Conservation (phyloP, 2,329 filamentous ascomycete genomes). For the Claviceps sp. region DNA sequence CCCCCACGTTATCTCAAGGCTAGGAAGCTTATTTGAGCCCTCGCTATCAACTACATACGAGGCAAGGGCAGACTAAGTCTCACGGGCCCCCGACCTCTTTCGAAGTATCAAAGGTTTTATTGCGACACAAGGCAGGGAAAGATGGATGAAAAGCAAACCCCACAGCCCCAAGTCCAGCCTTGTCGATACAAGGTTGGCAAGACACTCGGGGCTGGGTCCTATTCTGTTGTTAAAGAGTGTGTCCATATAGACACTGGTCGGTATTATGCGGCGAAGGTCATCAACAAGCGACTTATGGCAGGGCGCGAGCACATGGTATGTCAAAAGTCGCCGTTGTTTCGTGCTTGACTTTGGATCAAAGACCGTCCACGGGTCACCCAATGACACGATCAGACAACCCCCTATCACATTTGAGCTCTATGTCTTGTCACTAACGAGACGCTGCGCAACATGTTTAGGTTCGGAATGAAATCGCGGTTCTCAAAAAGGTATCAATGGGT, state of each 20-base stretch:
- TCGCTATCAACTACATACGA: not conserved
- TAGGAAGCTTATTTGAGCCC: not conserved
- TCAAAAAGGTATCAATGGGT: slow-evolving; percentile 97
- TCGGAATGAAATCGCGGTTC: slow-evolving; percentile 92
- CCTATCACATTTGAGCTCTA: not conserved
- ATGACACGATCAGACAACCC: not conserved
- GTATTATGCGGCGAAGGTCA: slow-evolving; percentile 98
- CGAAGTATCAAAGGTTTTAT: not conserved
- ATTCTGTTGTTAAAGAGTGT: slow-evolving; percentile 97
- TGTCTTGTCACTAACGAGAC: not conserved
- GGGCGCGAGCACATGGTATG: slow-evolving; percentile 93
- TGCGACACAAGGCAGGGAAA: not conserved
- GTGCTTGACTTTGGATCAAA: not conserved
- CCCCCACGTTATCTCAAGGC: not conserved
- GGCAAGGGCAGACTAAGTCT: not conserved
- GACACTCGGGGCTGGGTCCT: slow-evolving; percentile 89
- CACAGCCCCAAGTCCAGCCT: slow-evolving; percentile 63
- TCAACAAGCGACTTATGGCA: slow-evolving; percentile 97
- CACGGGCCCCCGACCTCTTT: not conserved
- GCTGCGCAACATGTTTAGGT: slow-evolving; percentile 39
- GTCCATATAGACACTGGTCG: slow-evolving; percentile 95
- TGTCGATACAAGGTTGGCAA: slow-evolving; percentile 98
- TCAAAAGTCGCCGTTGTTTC: not conserved
- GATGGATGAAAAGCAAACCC: slow-evolving; percentile 17
- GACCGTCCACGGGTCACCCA: not conserved